Base-by-base conservation (phyloP, 176 grass and related monocot species). In the Eremochloa ophiuroides region DNA sequence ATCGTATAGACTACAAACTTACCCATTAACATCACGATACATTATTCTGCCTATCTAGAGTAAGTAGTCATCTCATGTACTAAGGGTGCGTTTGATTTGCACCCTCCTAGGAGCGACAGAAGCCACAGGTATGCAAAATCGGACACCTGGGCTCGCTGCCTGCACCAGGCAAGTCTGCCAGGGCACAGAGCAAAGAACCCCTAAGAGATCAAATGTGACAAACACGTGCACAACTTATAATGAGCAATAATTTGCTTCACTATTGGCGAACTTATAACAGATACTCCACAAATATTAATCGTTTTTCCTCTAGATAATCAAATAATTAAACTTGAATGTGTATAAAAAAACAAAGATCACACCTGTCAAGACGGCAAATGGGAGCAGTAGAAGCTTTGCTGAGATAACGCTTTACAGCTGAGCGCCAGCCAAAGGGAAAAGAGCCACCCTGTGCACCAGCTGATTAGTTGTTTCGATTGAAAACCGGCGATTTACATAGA, bases 381-480 rank as follows among this genome's bases (percentile, higher is more conserved):
- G 90, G 90, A 67, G 83, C 76, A 23, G 48, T 80, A 25, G 73
- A 60, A 72, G 90, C 95, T 90, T 93, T 95, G 79, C 69, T 61
- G 67, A 98, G 88, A 70, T 85, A 78, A 72, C 53, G 77, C 71
- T 98, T 98, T 50, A 95, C 81, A 61, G 90, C 95, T 89, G 95
- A 91, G 65, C 86, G 88, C 95, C 95, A 98, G 62, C 90, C 86
- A 89, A 98, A 95, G 55, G 95, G 95, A 72, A 98, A 98, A 78
- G 95, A 95, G 10, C 95, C 95, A 79, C 95, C 95, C 95, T 95
- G 79, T 68, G 42, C 44, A 81, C 79, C 33, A 53, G 58, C 28
- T 67, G 63, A 62, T 89, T 40, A 80, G 79, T 63, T 78, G 63
- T 58, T 75, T 80, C 12, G 53, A 66, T 76, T 61, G 6, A 48